These are phyloP conservation scores for Aureobasidium musti DNA, from an alignment of 2,329 filamentous ascomycete genomes.

Conservation along the genomic window DNA sequence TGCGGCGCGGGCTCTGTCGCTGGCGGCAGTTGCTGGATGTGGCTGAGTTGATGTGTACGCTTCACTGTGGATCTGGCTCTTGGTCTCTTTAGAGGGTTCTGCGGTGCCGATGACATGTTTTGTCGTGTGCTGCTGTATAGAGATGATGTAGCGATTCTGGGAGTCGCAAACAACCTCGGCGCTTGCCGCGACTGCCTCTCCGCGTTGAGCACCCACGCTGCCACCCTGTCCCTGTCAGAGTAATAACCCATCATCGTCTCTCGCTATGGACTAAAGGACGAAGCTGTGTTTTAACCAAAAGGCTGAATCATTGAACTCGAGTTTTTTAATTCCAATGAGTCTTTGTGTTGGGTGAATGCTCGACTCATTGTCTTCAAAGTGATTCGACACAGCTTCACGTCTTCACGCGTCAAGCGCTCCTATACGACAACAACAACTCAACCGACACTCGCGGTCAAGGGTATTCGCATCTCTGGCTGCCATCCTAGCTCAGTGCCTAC, in stretches of 20 bases:
- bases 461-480: too few relatives aligned
- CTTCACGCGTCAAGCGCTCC: neutral
- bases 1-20: conserved; percentile 44
- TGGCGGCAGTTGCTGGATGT: conserved; percentile 36
- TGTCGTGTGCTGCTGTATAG: conserved; percentile 14
- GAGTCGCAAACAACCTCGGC: neutral
- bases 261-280: too few relatives aligned
- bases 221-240: conserved; percentile 1
- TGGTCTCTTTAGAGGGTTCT: conserved; percentile 28
- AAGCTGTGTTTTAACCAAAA: too few relatives aligned
- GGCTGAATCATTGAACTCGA: neutral
- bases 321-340: neutral
- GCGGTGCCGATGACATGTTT: conserved; percentile 16
- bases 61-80: neutral
- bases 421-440: neutral
- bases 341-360: neutral
- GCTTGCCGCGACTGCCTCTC: conserved; percentile 6
- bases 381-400: neutral
- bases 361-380: neutral
- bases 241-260: neutral
- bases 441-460: too few relatives aligned
- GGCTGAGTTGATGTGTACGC: conserved; percentile 21
- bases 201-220: neutral
- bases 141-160: neutral
- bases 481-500: too few relatives aligned